Evolutionary conservation across 225 moss, liverwort and hornwort species (phyloP).

Genomic region (Pleurozium schreberi): DNA sequence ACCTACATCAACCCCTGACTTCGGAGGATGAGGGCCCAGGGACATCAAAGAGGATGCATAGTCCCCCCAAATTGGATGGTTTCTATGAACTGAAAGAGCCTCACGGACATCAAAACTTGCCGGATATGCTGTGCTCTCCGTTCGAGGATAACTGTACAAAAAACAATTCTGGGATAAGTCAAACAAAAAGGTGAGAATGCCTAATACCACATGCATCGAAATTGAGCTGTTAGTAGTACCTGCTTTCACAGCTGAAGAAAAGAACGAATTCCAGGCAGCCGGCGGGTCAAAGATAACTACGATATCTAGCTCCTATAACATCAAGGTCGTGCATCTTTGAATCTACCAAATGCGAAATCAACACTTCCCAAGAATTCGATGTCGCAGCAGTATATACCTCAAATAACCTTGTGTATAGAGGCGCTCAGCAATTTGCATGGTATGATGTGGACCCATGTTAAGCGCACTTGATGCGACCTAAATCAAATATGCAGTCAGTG

Average conservation of each 20-base stretch:
- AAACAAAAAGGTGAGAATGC: neutral
- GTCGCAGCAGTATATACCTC: slow-evolving; percentile 42
- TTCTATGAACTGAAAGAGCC: slow-evolving; percentile 66
- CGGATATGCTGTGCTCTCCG: slow-evolving; percentile 95
- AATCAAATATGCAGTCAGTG: neutral
- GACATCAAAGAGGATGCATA: slow-evolving; percentile 75
- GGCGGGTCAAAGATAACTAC: neutral
- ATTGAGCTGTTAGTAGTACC: neutral
- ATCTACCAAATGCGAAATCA: neutral
- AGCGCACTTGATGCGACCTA: slow-evolving; percentile 97
- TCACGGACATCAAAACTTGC: slow-evolving; percentile 87
- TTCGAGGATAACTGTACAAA: slow-evolving; percentile 85
- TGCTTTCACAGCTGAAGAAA: neutral
- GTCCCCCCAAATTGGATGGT: slow-evolving; percentile 93
- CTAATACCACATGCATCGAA: neutral
- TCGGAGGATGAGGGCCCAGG: slow-evolving; percentile 75
- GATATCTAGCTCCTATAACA: neutral
- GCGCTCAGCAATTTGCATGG: slow-evolving; percentile 98
- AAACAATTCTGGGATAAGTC: neutral
- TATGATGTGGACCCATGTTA: slow-evolving; percentile 89
- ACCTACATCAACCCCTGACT: slow-evolving; percentile 86
- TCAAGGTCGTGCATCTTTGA: neutral
- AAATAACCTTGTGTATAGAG: slow-evolving; percentile 97
- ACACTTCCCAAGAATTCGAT: neutral
- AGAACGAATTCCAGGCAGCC: neutral